Evolutionary conservation across 1,284 basidiomycete species (phyloP).

Genomic region (Malassezia pachydermatis): DNA sequence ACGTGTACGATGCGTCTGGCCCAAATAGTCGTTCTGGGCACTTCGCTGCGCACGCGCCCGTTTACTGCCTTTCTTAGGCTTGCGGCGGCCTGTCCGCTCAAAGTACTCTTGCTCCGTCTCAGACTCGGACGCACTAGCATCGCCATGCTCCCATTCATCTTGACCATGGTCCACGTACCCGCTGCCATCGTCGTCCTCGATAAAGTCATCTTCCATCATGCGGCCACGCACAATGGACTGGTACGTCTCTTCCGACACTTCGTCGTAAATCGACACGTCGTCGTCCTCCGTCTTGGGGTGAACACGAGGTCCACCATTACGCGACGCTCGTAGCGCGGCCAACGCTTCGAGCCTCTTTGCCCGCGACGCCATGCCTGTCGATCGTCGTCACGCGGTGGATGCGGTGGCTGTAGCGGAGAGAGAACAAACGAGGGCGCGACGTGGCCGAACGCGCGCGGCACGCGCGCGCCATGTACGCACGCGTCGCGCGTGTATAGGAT

Average conservation of each 20-base stretch:
- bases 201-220: slow-evolving; percentile 84
- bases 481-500: no score
- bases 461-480: not conserved
- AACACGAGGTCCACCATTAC: slow-evolving; percentile 23
- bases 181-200: slow-evolving; percentile 73
- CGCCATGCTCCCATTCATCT: slow-evolving; percentile 67
- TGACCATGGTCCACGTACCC: slow-evolving; percentile 94
- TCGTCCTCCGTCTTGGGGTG: slow-evolving; percentile 51
- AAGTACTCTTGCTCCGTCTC: slow-evolving; percentile 43
- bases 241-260: slow-evolving; percentile 85
- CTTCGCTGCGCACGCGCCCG: slow-evolving; percentile 20
- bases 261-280: slow-evolving; percentile 65
- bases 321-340: slow-evolving; percentile 41
- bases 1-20: not conserved
- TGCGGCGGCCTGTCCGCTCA: slow-evolving; percentile 39
- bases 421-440: not conserved
- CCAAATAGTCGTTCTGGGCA: slow-evolving; percentile 15
- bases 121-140: slow-evolving; percentile 19
- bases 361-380: slow-evolving; percentile 23
- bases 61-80: slow-evolving; percentile 36
- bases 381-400: not conserved
- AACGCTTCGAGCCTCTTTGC: slow-evolving; percentile 37
- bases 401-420: no score
- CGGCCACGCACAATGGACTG: slow-evolving; percentile 71
- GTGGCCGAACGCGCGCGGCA: slow-evolving; percentile 1